phyloP scores from a whole-genome alignment of 495 filamentous ascomycete species.

The Elasticomyces elasticus region DNA sequence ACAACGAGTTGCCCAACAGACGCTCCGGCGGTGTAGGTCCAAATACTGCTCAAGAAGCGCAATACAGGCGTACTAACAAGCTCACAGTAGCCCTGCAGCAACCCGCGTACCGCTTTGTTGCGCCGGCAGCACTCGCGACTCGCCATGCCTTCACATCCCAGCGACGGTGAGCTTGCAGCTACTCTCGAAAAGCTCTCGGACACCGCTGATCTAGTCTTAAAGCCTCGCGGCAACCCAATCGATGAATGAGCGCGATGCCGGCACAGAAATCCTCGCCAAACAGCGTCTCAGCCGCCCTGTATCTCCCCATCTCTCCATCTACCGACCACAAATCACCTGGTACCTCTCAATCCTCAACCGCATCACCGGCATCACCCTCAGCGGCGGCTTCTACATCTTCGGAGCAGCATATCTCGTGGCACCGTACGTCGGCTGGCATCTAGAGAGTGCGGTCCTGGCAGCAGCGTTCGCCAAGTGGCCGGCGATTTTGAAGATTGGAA shows the following conservation, averaged over 20 bases:
- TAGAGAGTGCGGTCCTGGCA: constrained; percentile 70
- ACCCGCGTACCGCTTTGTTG: constrained; percentile 41
- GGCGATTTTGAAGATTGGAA: constrained; percentile 51
- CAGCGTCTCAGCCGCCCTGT: constrained; percentile 82
- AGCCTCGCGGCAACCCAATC: constrained; percentile 38
- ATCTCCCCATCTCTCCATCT: constrained; percentile 81
- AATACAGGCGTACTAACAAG: constrained; percentile 6
- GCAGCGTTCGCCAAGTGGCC: constrained; percentile 68
- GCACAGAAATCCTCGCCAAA: constrained; percentile 60
- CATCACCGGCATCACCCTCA: constrained; percentile 65
- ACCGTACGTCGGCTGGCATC: constrained; percentile 71
- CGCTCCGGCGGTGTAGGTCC: constrained; percentile 56
- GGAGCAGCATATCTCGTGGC: constrained; percentile 72
- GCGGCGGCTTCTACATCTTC: constrained; percentile 73
- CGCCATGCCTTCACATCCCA: constrained; percentile 8
- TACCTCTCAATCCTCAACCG: constrained; percentile 63
- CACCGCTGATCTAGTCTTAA: background rate
- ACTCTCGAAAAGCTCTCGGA: background rate
- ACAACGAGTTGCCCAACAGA: constrained; percentile 56
- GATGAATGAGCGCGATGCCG: constrained; percentile 51
- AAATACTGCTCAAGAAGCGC: background rate
- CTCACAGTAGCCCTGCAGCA: constrained; percentile 40
- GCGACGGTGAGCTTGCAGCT: constrained; percentile 12
- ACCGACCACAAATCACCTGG: constrained; percentile 83
- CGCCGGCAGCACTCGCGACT: constrained; percentile 19